Percentiles rank a stretch among this genome's conserved stretches.
Evolutionary conservation across 108 stramenopile species (phyloP).

Genomic region (Fragilaria crotonensis): DNA sequence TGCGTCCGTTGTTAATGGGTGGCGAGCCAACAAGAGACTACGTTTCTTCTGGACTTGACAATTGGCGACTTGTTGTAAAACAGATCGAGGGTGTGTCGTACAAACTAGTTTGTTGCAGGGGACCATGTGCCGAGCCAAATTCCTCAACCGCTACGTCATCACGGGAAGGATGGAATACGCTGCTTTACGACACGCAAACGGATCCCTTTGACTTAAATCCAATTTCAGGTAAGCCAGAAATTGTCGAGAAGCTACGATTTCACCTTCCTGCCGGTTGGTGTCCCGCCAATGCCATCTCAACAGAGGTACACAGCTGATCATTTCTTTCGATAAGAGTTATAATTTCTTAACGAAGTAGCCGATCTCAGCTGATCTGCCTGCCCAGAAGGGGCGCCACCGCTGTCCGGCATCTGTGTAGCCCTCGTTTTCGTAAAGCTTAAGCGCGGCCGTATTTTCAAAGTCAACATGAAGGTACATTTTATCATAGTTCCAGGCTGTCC

Average conservation of each 20-base stretch:
- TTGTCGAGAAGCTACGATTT: neutral
- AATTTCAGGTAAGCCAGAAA: neutral
- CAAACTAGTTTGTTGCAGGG: conserved; percentile 18
- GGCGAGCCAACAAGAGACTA: conserved; percentile 3
- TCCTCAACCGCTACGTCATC: neutral
- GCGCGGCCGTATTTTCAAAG: conserved; percentile 64
- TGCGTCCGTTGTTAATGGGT: conserved; percentile 8
- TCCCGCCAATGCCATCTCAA: neutral
- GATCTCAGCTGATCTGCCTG: conserved; percentile 61
- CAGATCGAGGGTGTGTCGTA: conserved; percentile 9
- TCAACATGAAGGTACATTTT: conserved; percentile 77
- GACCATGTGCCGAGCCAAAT: neutral
- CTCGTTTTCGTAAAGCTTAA: conserved; percentile 60
- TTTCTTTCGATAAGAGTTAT: neutral
- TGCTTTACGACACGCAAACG: neutral
- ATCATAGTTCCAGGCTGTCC: conserved; percentile 50
- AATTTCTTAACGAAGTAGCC: conserved; percentile 70
- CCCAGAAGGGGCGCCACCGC: conserved; percentile 79
- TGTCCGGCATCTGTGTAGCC: conserved; percentile 63
- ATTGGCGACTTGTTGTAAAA: conserved; percentile 18
- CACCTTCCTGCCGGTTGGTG: neutral
- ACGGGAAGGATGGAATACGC: neutral
- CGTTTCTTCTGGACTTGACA: conserved; percentile 12
- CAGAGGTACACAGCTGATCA: no score
- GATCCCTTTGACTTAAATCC: neutral